Base-by-base conservation (phyloP, 2,329 filamentous ascomycete species). In the Ilyonectria sp. region DNA sequence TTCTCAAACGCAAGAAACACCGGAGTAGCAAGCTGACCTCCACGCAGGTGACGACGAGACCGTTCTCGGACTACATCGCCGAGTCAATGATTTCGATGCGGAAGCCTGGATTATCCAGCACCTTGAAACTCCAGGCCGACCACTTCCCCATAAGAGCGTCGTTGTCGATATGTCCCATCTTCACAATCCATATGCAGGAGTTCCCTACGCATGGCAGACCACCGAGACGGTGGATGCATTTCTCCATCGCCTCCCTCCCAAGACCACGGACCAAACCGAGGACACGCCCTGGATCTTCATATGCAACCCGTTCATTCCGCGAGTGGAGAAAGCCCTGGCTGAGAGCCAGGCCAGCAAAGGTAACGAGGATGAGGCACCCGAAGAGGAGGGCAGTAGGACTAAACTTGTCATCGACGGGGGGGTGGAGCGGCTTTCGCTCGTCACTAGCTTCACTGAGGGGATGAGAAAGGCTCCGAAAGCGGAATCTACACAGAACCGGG, bases 261-360 rank as follows among this genome's bases (percentile, higher is more conserved):
- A 86, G 4, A 91, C 86, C 1, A 93, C 90, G 1, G 79, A 83
- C 2, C 77, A 81, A 4, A 80, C 78, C 1, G 74, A 74, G 0
- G 72, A 81, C 0, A 84, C 86, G 3, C 86, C 87, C 0, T 96
- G 93, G 92, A 93, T 97, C 54, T 94, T 87, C 82, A 87, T 93
- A 47, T 87, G 86, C 59, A 94, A 94, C 77, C 92, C 91, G 0
- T 86, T 87, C 74, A 83, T 82, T 67, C 75, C 77, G 4, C 79
- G 80, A 6, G 80, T 79, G 17, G 70, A 75, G 50, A 83, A 78
- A 64, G 68, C 64, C 8, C 72, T 75, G 31, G 77, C 78, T 6
- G 69, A 79, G 40, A 82, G 78, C 60, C 81, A 83, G 65, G 64
- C 67, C 15, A 78, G 83, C 60, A 81, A 77, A 47, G 85, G 84